Conservation (phyloP, 192 early-diverging fungal species). For the Lunasporangiospora selenospora region DNA sequence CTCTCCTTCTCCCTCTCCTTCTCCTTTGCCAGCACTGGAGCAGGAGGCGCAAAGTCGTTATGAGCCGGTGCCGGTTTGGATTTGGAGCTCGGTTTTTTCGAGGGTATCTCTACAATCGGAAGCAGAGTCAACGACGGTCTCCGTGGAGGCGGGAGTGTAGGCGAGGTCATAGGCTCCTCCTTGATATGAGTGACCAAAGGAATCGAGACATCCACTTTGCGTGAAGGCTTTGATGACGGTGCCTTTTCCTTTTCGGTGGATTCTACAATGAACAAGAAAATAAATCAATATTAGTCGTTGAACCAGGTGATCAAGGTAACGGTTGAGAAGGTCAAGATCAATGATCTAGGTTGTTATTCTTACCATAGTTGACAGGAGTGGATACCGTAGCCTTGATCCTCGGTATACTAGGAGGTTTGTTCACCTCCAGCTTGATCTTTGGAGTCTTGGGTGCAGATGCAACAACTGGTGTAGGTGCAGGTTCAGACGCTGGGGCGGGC, state of each 20-base stretch:
- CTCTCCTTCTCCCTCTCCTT: neutral
- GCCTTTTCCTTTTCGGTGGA: too few relatives aligned
- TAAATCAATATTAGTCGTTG: too few relatives aligned
- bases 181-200: slow-evolving; percentile 9
- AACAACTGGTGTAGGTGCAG: slow-evolving; percentile 23
- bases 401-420: slow-evolving; percentile 25
- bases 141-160: slow-evolving; percentile 27
- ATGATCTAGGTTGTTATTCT: neutral
- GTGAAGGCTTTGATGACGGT: neutral
- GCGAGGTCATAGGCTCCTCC: slow-evolving; percentile 43
- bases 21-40: neutral
- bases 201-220: neutral
- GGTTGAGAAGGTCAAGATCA: too few relatives aligned
- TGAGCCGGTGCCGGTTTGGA: slow-evolving; percentile 18
- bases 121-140: slow-evolving; percentile 40
- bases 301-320: too few relatives aligned
- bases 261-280: too few relatives aligned
- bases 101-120: slow-evolving; percentile 15
- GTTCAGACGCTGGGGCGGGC: slow-evolving; percentile 32
- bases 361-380: slow-evolving; percentile 2
- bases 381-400: slow-evolving; percentile 20
- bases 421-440: slow-evolving; percentile 27
- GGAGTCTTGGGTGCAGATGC: slow-evolving; percentile 18
- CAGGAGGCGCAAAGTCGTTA: neutral
- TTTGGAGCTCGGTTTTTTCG: slow-evolving; percentile 27